phyloP scores from a whole-genome alignment of 495 filamentous ascomycete species.

The Aspergillus conjunctus region DNA sequence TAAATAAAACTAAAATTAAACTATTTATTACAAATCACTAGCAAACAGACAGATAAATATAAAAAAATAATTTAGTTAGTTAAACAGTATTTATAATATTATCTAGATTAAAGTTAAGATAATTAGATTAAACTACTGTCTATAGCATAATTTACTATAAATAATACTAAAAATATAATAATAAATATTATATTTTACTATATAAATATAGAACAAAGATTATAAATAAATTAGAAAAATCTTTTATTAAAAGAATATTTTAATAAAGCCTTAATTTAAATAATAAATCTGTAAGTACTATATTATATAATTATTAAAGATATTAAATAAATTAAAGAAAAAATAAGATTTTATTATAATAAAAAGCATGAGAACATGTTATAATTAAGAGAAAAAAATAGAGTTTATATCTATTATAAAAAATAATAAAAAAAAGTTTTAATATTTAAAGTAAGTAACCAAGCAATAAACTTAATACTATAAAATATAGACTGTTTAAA shows the following conservation, averaged over 20 bases:
- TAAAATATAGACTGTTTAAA: neutral
- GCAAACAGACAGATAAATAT: neutral
- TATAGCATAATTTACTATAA: neutral
- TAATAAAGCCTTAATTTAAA: neutral
- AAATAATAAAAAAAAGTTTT: no score
- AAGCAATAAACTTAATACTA: neutral
- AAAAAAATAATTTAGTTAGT: neutral
- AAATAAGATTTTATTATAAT: no score
- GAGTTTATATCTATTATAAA: neutral
- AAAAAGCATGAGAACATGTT: neutral
- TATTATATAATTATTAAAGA: neutral
- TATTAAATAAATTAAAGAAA: no score
- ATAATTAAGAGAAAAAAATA: neutral
- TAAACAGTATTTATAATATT: no score
- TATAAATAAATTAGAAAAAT: constrained; percentile 1
- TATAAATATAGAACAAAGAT: constrained; percentile 3
- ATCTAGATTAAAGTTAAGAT: neutral
- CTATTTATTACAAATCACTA: neutral
- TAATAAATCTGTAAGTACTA: neutral
- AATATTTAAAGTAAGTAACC: neutral
- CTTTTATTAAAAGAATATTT: no score
- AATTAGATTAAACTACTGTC: constrained; percentile 1
- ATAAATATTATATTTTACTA: neutral
- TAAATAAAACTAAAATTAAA: no score
- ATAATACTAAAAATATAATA: constrained; percentile 2